Evolutionary conservation across 1,284 basidiomycete species (phyloP).

Genomic region (Veloboletus limbatus): DNA sequence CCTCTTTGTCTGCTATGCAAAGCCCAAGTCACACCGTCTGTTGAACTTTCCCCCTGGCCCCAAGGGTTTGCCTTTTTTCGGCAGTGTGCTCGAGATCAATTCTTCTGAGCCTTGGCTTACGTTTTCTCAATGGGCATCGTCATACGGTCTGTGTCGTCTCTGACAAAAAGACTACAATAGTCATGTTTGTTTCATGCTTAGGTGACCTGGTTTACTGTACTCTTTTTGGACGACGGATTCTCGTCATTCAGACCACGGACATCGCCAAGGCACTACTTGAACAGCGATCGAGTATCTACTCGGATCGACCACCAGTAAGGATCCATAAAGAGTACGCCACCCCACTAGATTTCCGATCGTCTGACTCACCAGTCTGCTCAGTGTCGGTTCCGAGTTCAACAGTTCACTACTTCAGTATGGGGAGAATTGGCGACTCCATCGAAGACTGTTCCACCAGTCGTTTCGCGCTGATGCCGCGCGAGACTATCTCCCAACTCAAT

Average conservation of each 20-base stretch:
- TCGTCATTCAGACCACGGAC: constrained; percentile 33
- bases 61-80: constrained; percentile 30
- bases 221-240: constrained; percentile 24
- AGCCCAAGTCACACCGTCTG: constrained; percentile 5
- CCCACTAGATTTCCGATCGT: background rate
- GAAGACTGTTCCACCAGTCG: constrained; percentile 33
- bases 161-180: background rate
- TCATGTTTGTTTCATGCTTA: constrained; percentile 11
- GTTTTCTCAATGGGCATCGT: constrained; percentile 30
- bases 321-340: constrained; percentile 20
- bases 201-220: constrained; percentile 29
- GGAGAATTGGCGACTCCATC: constrained; percentile 32
- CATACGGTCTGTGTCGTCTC: constrained; percentile 24
- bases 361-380: constrained; percentile 7
- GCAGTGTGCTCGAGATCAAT: constrained; percentile 28
- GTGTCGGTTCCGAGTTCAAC: constrained; percentile 32
- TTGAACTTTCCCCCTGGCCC: constrained; percentile 29
- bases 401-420: constrained; percentile 31
- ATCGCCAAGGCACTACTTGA: constrained; percentile 35
- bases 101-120: constrained; percentile 27
- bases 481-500: constrained; percentile 27
- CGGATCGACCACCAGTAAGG: constrained; percentile 34
- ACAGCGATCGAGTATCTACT: constrained; percentile 34
- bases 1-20: constrained; percentile 13
- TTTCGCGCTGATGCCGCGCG: constrained; percentile 29